Base-by-base conservation (phyloP, 768 basidiomycete species). In the Leucocoprinus leucothites region DNA sequence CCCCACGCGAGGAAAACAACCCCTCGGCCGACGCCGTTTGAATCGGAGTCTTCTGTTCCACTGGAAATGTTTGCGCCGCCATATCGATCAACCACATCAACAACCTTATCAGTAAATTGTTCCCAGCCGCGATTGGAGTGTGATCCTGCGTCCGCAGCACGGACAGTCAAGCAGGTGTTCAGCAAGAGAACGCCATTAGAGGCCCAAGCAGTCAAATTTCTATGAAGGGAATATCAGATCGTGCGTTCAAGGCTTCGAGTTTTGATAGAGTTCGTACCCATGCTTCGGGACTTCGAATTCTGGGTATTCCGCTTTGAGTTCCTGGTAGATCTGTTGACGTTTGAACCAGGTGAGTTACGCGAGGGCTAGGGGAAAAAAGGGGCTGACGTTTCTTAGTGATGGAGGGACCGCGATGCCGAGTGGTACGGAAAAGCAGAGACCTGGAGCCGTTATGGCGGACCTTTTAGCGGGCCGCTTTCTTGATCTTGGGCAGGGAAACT, bases 41-140 rank as follows among this genome's bases (percentile, higher is more conserved):
- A 65, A 51, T 61, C 61, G 28, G 61, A 57, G 24, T 47, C 56
- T 22, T 46, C 58, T 35, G 57, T 48, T 26, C 57, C 58, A 28
- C 56, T 64, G 24, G 77, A 71, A 47, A 91, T 74, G 66, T 86
- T 87, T 51, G 87, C 81, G 60, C 91, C 82, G 55, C 86, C 86
- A 69, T 87, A 89, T 65, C 76, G 82, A 68, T 90, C 81, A 58
- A 94, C 86, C 56, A 85, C 79, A 58, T 87, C 82, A 56, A 96
- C 74, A 57, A 96, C 86, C 60, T 69, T 74, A 60, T 87, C 90
- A 3, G 94, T 97, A 67, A 96, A 97, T 48, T 79, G 70, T 68
- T 97, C 93, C 95, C 95, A 97, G 53, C 95, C 95, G 68, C 79
- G 85, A 62, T 83, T 82, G 38, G 85, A 81, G 69, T 97, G 95